A percentile compares a stretch with the other conserved stretches of the same genome.
Evolutionary conservation across 495 filamentous ascomycete species (phyloP).

Genomic region (Hypoxylon perforatum): DNA sequence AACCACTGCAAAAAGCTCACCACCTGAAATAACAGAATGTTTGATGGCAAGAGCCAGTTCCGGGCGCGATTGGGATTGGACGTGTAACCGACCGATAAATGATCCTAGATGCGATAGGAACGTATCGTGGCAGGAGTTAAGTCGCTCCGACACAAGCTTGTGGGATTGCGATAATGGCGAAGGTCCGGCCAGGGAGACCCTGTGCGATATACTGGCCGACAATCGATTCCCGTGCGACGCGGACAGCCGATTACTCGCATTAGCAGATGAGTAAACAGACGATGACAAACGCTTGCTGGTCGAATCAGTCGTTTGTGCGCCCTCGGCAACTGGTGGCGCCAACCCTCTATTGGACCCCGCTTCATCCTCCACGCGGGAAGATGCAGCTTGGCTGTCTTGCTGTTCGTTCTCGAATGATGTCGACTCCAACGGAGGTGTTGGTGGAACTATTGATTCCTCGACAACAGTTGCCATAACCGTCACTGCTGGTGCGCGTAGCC

Average conservation of each 20-base stretch:
- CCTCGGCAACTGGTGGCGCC: slow-evolving; percentile 45
- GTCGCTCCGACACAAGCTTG: slow-evolving; percentile 68
- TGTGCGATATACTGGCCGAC: slow-evolving; percentile 65
- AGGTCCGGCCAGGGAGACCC: slow-evolving; percentile 61
- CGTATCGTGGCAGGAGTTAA: slow-evolving; percentile 81
- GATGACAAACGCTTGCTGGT: slow-evolving; percentile 59
- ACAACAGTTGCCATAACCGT: slow-evolving; percentile 69
- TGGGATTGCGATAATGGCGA: slow-evolving; percentile 55
- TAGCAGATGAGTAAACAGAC: slow-evolving; percentile 47
- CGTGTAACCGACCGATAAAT: slow-evolving; percentile 89
- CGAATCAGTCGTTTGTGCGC: slow-evolving; percentile 46
- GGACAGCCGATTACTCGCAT: slow-evolving; percentile 53
- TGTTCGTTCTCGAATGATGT: slow-evolving; percentile 51
- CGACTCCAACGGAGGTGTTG: slow-evolving; percentile 77
- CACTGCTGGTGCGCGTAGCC: slow-evolving; percentile 60
- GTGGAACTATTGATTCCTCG: slow-evolving; percentile 71
- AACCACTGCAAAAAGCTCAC: slow-evolving; percentile 79
- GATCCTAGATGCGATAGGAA: slow-evolving; percentile 90
- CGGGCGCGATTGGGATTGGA: slow-evolving; percentile 87
- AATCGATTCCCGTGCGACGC: slow-evolving; percentile 49
- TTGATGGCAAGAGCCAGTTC: slow-evolving; percentile 76
- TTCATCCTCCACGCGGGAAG: slow-evolving; percentile 47
- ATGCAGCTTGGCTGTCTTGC: slow-evolving; percentile 50
- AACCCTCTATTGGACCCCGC: slow-evolving; percentile 44
- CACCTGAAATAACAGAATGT: slow-evolving; percentile 84